These are phyloP conservation scores for Eucommia ulmoides DNA, from an alignment of 257 asterid species.

Conservation along the genomic window DNA sequence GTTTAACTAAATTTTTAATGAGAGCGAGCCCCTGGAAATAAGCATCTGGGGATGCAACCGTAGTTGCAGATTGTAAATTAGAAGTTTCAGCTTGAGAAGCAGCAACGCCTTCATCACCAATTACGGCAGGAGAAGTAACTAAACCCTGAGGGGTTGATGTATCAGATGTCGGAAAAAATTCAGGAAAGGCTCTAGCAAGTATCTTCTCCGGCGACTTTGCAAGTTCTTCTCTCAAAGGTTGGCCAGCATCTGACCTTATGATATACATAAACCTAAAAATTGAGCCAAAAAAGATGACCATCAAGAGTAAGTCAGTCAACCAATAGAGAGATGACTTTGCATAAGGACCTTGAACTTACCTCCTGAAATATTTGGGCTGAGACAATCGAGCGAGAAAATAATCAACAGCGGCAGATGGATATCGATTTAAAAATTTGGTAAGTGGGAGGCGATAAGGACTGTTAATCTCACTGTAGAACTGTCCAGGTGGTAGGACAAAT, in stretches of 20 bases:
- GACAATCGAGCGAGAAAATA: conserved; percentile 80
- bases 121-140: conserved; percentile 36
- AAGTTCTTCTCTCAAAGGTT: conserved; percentile 94
- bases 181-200: conserved; percentile 87
- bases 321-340: too few species aligned
- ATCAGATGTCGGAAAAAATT: conserved; percentile 44
- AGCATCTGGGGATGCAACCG: conserved; percentile 61
- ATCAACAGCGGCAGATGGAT: conserved; percentile 87
- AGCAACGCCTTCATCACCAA: conserved; percentile 43
- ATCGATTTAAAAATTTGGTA: conserved; percentile 89
- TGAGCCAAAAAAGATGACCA: too few species aligned
- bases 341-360: conserved; percentile 34
- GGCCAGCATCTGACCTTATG: conserved; percentile 95
- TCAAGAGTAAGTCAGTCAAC: too few species aligned
- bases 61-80: conserved; percentile 32
- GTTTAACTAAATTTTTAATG: conserved; percentile 79
- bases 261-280: conserved; percentile 87
- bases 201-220: conserved; percentile 97
- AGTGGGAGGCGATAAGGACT: conserved; percentile 97
- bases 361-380: conserved; percentile 83
- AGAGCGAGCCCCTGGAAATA: conserved; percentile 96
- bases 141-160: conserved; percentile 45
- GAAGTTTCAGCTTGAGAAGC: conserved; percentile 60
- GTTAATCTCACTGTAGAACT: conserved; percentile 92
- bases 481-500: conserved; percentile 95